phyloP scores from a whole-genome alignment of 148 eudicot species.

The Camellia lanceoleosa region DNA sequence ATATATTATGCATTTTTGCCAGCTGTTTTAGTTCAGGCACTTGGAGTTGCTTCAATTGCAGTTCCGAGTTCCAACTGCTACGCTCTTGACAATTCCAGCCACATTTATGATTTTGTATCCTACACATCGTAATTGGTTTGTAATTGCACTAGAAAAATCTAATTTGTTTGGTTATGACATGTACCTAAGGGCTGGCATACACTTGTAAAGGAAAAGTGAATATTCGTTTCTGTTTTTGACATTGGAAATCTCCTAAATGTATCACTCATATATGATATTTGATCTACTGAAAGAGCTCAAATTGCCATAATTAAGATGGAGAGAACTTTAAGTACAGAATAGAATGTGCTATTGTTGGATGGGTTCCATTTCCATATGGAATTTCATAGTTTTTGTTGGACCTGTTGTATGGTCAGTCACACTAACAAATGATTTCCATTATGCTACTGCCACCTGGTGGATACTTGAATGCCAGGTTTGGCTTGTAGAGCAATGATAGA shows the following conservation, averaged over 20 bases:
- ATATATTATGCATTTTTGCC: slow-evolving; percentile 14
- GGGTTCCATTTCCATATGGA: neutral
- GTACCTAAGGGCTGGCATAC: neutral
- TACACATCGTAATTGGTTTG: slow-evolving; percentile 1
- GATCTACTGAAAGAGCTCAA: no score
- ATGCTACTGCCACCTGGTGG: neutral
- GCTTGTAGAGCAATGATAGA: neutral
- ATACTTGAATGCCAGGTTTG: neutral
- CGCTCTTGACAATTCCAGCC: slow-evolving; percentile 79
- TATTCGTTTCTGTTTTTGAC: neutral
- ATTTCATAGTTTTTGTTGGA: neutral
- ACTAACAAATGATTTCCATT: neutral
- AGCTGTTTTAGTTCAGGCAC: slow-evolving; percentile 46
- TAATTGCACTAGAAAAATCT: neutral
- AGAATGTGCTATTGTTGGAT: neutral
- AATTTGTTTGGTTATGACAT: neutral
- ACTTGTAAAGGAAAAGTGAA: neutral
- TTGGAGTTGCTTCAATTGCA: slow-evolving; percentile 53
- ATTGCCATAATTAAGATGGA: neutral
- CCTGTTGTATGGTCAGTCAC: neutral
- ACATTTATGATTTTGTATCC: slow-evolving; percentile 94
- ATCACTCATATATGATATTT: neutral
- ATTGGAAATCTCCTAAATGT: no score
- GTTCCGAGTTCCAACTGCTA: slow-evolving; percentile 76
- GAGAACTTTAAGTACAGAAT: neutral